Conservation (phyloP, 2,329 filamentous ascomycete species). For the Sclerotinia subarctica region DNA sequence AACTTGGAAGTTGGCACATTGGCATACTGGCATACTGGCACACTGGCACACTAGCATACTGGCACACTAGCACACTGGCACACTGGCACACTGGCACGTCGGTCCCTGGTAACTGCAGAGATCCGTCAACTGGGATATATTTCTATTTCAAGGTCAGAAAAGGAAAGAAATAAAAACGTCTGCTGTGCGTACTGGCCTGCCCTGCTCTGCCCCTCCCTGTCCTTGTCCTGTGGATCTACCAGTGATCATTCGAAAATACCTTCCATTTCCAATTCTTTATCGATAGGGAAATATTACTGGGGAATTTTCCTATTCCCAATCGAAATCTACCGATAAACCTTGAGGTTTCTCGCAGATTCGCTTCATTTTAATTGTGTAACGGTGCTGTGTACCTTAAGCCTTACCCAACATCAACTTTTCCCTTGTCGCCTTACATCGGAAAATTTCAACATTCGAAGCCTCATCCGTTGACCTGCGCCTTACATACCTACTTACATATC, state of each 20-base stretch:
- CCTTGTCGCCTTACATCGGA: slow-evolving; percentile 12
- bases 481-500: background rate
- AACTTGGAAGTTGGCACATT: too few species aligned
- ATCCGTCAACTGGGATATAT: background rate
- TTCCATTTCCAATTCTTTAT: background rate
- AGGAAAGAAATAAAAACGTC: background rate
- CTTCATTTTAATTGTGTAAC: slow-evolving; percentile 5
- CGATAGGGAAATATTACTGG: background rate
- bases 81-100: too few species aligned
- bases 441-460: slow-evolving; percentile 11
- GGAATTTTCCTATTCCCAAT: background rate
- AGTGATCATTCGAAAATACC: background rate
- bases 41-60: too few species aligned
- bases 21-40: too few species aligned
- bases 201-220: background rate
- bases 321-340: background rate
- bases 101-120: background rate
- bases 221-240: background rate
- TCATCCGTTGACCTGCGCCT: slow-evolving; percentile 5
- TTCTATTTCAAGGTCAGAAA: slow-evolving; percentile 4
- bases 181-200: background rate
- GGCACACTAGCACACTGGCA: too few species aligned
- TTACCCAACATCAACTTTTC: background rate
- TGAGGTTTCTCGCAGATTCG: slow-evolving; percentile 2
- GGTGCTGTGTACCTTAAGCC: too few species aligned